phyloP scores from a whole-genome alignment of 306 rosid genomes.

The Prunus mongolica region DNA sequence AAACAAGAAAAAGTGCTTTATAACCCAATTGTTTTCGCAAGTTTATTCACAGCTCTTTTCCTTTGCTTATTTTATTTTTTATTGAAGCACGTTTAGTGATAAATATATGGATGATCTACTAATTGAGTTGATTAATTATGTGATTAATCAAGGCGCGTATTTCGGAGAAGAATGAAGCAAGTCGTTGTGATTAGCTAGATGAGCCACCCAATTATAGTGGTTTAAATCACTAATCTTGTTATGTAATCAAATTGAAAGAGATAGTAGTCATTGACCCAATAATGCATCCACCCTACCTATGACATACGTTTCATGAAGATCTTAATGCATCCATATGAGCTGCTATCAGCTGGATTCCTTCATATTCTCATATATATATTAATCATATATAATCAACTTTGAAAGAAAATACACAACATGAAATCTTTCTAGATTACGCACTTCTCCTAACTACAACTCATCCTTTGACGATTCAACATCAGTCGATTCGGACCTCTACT shows the following conservation, averaged over 20 bases:
- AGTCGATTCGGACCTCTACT: background rate
- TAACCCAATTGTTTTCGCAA: background rate
- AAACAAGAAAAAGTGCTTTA: no score
- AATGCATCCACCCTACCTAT: background rate
- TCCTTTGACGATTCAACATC: background rate
- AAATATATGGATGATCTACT: background rate
- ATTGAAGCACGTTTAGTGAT: background rate
- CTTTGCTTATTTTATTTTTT: background rate
- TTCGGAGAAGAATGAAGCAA: background rate
- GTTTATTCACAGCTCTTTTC: background rate
- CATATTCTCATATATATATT: background rate
- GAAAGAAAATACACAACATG: background rate
- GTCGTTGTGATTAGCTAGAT: background rate
- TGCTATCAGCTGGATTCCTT: background rate
- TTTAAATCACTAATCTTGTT: background rate
- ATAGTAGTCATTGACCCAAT: background rate
- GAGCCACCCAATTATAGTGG: background rate
- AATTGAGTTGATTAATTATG: background rate
- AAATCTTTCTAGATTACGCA: background rate
- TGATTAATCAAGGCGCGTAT: background rate
- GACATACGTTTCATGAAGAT: background rate
- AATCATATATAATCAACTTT: background rate
- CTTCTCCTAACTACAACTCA: background rate
- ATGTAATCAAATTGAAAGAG: background rate
- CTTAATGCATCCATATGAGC: background rate